These are phyloP conservation scores for Ceratobasidium theobromae DNA, from an alignment of 1,284 basidiomycete genomes.

Conservation along the genomic window DNA sequence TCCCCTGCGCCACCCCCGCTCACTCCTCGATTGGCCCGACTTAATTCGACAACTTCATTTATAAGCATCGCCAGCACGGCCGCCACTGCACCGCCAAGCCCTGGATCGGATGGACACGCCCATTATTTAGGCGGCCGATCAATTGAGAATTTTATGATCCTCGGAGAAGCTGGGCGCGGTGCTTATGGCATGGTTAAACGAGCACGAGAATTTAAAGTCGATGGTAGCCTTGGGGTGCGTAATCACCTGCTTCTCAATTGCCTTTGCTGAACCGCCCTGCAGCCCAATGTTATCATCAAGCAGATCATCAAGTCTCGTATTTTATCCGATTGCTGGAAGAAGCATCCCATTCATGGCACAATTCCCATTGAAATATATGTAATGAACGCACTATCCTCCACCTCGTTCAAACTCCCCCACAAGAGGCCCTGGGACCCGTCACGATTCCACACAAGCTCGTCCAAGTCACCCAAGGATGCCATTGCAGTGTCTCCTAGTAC, in stretches of 20 bases:
- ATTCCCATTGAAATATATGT: conserved; percentile 99
- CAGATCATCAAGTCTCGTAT: conserved; percentile 99
- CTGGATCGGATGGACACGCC: not conserved
- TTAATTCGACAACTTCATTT: conserved; percentile 28
- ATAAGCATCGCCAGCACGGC: conserved; percentile 55
- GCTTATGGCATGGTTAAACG: conserved; percentile 96
- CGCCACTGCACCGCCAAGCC: conserved; percentile 28
- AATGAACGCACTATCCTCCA: conserved; percentile 85
- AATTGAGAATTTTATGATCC: conserved; percentile 78
- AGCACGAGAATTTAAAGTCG: conserved; percentile 72
- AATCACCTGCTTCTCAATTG: conserved; percentile 15
- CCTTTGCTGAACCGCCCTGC: conserved; percentile 22
- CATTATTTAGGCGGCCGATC: conserved; percentile 52
- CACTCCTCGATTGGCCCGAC: conserved; percentile 16
- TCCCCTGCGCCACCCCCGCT: conserved; percentile 17
- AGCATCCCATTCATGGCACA: conserved; percentile 90
- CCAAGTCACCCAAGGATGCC: conserved; percentile 18
- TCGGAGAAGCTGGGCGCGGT: conserved; percentile 89
- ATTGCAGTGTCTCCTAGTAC: not conserved
- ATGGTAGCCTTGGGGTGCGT: conserved; percentile 81
- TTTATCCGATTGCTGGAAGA: conserved; percentile 98
- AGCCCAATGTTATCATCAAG: conserved; percentile 82
- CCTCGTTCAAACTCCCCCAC: conserved; percentile 64
- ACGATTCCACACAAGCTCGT: conserved; percentile 38
- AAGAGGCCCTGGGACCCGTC: conserved; percentile 78